Percentiles rank a stretch among this genome's conserved stretches.
These are phyloP conservation scores for Sugiyamaella floridensis DNA, from an alignment of 805 yeast species.

Conservation along the genomic window DNA sequence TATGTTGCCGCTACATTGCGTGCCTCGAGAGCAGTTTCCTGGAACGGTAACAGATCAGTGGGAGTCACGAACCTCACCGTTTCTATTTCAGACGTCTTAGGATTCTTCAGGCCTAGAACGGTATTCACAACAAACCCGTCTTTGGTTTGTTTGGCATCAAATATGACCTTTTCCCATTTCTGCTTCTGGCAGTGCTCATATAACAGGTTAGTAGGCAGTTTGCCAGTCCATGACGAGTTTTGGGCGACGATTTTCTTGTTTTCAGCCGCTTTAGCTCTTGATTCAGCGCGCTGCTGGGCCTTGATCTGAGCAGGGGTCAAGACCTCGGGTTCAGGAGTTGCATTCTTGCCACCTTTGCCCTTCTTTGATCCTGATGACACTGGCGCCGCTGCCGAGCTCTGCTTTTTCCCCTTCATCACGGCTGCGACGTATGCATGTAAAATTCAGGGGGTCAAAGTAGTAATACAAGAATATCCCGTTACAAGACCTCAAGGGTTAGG, in stretches of 20 bases:
- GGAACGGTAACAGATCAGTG: conserved; percentile 48
- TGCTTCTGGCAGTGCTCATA: conserved; percentile 83
- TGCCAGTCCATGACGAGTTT: conserved; percentile 79
- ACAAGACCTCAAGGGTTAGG: too few species aligned
- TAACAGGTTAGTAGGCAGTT: conserved; percentile 76
- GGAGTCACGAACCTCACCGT: conserved; percentile 49
- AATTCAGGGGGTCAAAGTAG: too few species aligned
- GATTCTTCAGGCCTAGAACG: conserved; percentile 62
- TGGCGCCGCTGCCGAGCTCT: too few species aligned
- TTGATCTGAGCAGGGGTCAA: not conserved
- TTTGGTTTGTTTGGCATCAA: conserved; percentile 50
- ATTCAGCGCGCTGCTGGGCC: conserved; percentile 4
- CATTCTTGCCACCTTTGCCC: not conserved
- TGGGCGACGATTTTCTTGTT: conserved; percentile 14
- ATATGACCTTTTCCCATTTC: conserved; percentile 83
- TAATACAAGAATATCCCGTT: too few species aligned
- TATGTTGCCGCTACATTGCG: conserved; percentile 86
- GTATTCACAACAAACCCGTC: conserved; percentile 63
- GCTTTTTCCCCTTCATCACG: too few species aligned
- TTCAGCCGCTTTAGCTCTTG: conserved; percentile 14
- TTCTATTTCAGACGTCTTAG: conserved; percentile 68
- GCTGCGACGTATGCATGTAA: too few species aligned
- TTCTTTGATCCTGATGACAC: not conserved
- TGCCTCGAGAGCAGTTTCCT: conserved; percentile 81
- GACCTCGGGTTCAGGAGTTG: not conserved